These are phyloP conservation scores for Neofusicoccum kwambonambiense DNA, from an alignment of 2,329 filamentous ascomycete species.

Conservation along the genomic window DNA sequence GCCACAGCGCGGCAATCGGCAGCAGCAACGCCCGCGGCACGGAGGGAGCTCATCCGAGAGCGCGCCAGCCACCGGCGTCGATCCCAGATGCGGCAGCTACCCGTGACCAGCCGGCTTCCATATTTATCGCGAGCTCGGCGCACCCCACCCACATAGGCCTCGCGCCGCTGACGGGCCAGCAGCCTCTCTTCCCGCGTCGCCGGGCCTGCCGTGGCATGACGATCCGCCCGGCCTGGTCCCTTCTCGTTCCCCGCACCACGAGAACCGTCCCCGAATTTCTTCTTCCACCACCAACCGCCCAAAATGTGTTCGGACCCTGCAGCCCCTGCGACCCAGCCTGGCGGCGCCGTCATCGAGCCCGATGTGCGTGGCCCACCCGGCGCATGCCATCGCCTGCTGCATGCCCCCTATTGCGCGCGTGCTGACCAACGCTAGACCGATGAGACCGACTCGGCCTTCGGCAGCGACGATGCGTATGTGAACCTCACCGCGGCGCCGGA, in stretches of 20 bases:
- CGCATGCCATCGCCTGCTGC: background rate
- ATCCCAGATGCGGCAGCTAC: background rate
- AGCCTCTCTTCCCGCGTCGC: too few species aligned
- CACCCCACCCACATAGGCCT: too few species aligned
- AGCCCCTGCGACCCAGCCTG: background rate
- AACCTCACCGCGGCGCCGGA: background rate
- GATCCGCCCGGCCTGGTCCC: background rate
- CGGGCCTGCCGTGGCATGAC: too few species aligned
- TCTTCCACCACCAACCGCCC: background rate
- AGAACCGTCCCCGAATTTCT: background rate
- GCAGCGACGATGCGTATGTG: background rate
- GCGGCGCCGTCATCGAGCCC: background rate
- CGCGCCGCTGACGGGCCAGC: too few species aligned
- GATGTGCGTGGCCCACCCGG: background rate
- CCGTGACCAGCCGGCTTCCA: too few species aligned
- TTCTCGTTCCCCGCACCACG: background rate
- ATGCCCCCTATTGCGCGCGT: too few species aligned
- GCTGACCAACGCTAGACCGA: background rate
- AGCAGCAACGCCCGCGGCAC: background rate
- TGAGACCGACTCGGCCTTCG: slow-evolving; percentile 6
- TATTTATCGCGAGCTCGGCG: too few species aligned
- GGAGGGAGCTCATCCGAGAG: background rate
- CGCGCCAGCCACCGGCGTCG: background rate
- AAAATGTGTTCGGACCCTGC: background rate
- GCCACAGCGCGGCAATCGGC: too few species aligned